phyloP scores from a whole-genome alignment of 108 stramenopile species.

The Skeletonema costatum region DNA sequence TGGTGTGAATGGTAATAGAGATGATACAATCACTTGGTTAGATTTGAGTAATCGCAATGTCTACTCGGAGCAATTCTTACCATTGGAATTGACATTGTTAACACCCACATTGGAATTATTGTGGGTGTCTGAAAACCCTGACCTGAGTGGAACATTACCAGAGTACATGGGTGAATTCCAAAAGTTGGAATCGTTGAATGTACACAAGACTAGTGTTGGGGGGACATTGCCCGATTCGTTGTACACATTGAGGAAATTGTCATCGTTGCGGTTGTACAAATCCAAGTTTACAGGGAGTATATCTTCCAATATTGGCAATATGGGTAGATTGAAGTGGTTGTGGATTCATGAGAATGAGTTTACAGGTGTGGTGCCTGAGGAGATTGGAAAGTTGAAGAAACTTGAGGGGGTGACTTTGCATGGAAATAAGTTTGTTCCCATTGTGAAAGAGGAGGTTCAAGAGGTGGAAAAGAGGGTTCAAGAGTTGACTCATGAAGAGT shows the following conservation, averaged over 20 bases:
- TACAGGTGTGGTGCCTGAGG: slow-evolving; percentile 24
- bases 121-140: slow-evolving; percentile 30
- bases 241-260: slow-evolving; percentile 22
- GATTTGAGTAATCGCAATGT: slow-evolving; percentile 21
- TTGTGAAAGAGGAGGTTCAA: background rate
- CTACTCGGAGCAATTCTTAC: slow-evolving; percentile 7
- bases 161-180: slow-evolving; percentile 37
- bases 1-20: slow-evolving; percentile 30
- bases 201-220: slow-evolving; percentile 16
- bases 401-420: slow-evolving; percentile 47
- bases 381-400: slow-evolving; percentile 12
- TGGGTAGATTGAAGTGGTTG: slow-evolving; percentile 36
- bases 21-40: slow-evolving; percentile 22
- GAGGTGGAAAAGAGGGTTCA: background rate
- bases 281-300: slow-evolving; percentile 29
- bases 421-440: slow-evolving; percentile 30
- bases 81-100: slow-evolving; percentile 29
- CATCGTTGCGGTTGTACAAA: slow-evolving; percentile 34
- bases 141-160: slow-evolving; percentile 22
- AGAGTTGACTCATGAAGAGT: background rate
- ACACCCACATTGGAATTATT: slow-evolving; percentile 35
- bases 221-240: slow-evolving; percentile 24
- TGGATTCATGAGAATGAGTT: slow-evolving; percentile 50
- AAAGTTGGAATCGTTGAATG: slow-evolving; percentile 10
- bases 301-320: slow-evolving; percentile 14